These are phyloP conservation scores for Diaporthe sp. DNA, from an alignment of 2,329 filamentous ascomycete species.

Conservation along the genomic window DNA sequence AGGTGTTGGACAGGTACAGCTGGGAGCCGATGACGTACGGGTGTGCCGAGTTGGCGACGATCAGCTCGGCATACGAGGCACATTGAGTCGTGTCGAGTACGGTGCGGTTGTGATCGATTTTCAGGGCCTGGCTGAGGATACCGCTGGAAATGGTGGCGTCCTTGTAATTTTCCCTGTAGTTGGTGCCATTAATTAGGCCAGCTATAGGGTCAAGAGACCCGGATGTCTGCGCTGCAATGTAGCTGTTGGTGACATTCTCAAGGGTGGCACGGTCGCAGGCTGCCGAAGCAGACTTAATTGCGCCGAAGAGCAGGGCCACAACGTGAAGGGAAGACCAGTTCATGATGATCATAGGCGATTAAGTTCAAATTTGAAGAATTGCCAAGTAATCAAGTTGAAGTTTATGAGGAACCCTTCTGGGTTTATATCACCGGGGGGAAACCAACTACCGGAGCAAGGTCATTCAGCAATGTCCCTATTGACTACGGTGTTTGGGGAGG, in stretches of 20 bases:
- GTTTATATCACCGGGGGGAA: not conserved
- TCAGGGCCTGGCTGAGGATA: conserved; percentile 49
- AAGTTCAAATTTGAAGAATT: no score
- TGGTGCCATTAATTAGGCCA: conserved; percentile 35
- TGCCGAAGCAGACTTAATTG: conserved; percentile 7
- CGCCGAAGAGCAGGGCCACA: not conserved
- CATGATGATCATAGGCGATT: not conserved
- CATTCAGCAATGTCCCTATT: not conserved
- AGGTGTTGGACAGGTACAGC: conserved; percentile 46
- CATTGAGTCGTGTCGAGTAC: conserved; percentile 53
- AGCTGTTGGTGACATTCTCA: conserved; percentile 40
- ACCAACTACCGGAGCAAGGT: not conserved
- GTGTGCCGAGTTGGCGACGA: conserved; percentile 46
- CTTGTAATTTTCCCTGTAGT: conserved; percentile 52
- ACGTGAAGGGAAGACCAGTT: not conserved
- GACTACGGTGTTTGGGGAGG: not conserved
- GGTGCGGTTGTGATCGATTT: conserved; percentile 52
- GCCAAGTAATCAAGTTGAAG: not conserved
- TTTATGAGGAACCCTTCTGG: not conserved
- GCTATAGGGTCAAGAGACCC: conserved; percentile 40
- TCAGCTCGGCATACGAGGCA: conserved; percentile 53
- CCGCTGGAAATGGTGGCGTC: conserved; percentile 46
- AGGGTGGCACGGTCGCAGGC: conserved; percentile 41
- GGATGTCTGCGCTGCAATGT: conserved; percentile 43
- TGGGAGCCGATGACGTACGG: conserved; percentile 54